Evolutionary conservation across 179 eudicot genomes (phyloP).

Genomic region (Amaranthus tricolor): DNA sequence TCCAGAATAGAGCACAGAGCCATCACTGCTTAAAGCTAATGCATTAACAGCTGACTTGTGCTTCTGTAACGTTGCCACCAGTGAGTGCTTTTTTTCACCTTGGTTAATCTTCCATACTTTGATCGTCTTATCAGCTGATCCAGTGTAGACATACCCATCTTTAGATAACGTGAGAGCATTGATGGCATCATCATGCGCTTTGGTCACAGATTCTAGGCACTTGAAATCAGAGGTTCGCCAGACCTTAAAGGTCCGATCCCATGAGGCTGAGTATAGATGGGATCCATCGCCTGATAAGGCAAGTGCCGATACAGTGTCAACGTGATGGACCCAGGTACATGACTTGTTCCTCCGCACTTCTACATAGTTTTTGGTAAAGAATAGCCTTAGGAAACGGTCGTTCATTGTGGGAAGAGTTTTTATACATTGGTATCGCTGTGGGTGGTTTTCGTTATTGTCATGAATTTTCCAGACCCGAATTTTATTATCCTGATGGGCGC

Average conservation of each 20-base stretch:
- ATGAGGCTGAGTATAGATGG: constrained; percentile 65
- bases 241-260: constrained; percentile 70
- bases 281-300: constrained; percentile 41
- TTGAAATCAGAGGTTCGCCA: constrained; percentile 46
- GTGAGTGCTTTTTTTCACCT: constrained; percentile 35
- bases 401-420: constrained; percentile 69
- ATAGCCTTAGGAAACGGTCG: constrained; percentile 43
- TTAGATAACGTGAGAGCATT: constrained; percentile 49
- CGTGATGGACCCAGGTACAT: constrained; percentile 73
- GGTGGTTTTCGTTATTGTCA: constrained; percentile 15
- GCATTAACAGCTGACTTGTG: constrained; percentile 93
- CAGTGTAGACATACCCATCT: constrained; percentile 74
- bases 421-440: constrained; percentile 40
- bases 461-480: constrained; percentile 75
- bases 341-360: constrained; percentile 56
- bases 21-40: constrained; percentile 53
- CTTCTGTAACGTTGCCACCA: constrained; percentile 63
- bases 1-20: constrained; percentile 67
- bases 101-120: constrained; percentile 53
- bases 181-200: constrained; percentile 74
- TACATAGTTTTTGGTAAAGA: constrained; percentile 59
- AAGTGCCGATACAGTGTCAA: constrained; percentile 82
- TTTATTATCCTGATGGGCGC: constrained; percentile 73
- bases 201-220: constrained; percentile 54
- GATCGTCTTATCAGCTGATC: constrained; percentile 73